phyloP scores from a whole-genome alignment of 2,329 filamentous ascomycete genomes.

The Alternaria gaisen region DNA sequence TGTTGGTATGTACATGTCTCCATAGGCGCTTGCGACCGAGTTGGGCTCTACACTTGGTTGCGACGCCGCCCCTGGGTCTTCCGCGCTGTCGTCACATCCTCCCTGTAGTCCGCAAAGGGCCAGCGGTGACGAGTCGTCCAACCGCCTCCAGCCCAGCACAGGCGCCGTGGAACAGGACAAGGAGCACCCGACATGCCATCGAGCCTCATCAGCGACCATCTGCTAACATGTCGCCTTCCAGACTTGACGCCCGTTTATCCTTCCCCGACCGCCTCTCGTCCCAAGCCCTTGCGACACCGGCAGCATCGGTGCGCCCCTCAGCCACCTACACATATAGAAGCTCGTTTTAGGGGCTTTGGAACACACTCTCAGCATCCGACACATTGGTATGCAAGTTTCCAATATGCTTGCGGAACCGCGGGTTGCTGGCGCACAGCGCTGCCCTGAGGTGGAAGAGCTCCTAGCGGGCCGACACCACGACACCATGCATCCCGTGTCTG shows the following conservation, averaged over 20 bases:
- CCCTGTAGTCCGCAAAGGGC: conserved; percentile 42
- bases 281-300: conserved; percentile 52
- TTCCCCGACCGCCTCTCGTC: conserved; percentile 43
- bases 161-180: conserved; percentile 26
- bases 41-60: conserved; percentile 17
- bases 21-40: conserved; percentile 44
- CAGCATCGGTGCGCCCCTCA: conserved; percentile 46
- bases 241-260: conserved; percentile 35
- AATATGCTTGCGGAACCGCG: conserved; percentile 40
- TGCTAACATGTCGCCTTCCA: conserved; percentile 36
- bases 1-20: conserved; percentile 47
- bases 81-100: conserved; percentile 38
- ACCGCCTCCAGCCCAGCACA: conserved; percentile 30
- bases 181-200: conserved; percentile 27
- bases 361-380: conserved; percentile 13
- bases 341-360: conserved; percentile 30
- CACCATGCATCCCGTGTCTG: conserved; percentile 30
- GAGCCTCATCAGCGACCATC: conserved; percentile 27
- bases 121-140: conserved; percentile 43
- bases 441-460: conserved; percentile 36
- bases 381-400: conserved; percentile 44
- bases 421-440: conserved; percentile 38
- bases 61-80: conserved; percentile 29
- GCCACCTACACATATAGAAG: conserved; percentile 30
- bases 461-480: conserved; percentile 42